Evolutionary conservation across 345 rosid genomes (phyloP).

Genomic region (Nephelium lappaceum): DNA sequence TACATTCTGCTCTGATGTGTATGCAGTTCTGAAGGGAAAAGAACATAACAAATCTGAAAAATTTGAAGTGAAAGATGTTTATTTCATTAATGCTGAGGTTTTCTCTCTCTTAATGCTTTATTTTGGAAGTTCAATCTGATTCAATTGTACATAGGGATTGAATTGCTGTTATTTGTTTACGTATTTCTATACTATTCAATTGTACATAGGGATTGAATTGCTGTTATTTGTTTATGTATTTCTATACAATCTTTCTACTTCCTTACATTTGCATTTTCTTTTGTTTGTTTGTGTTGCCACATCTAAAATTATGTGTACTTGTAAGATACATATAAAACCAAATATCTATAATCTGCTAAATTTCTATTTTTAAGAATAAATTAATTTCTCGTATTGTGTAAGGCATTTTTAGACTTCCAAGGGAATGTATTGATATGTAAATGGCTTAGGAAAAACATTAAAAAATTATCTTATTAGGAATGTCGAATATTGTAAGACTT

Average conservation of each 20-base stretch:
- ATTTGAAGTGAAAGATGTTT: slow-evolving; percentile 39
- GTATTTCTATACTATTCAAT: background rate
- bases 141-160: slow-evolving; percentile 3
- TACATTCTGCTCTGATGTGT: slow-evolving; percentile 28
- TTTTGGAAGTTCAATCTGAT: slow-evolving; percentile 3
- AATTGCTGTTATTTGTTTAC: background rate
- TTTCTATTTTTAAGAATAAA: background rate
- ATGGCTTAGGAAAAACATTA: too few species aligned
- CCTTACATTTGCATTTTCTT: background rate
- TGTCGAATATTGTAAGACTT: background rate
- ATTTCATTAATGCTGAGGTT: slow-evolving; percentile 44
- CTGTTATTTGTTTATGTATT: background rate
- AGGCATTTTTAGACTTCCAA: background rate
- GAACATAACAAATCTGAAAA: slow-evolving; percentile 20
- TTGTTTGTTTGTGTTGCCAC: background rate
- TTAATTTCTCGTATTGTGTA: too few species aligned
- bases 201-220: slow-evolving; percentile 5
- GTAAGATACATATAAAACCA: background rate
- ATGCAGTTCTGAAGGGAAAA: slow-evolving; percentile 32
- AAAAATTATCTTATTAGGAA: background rate
- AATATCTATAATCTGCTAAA: background rate
- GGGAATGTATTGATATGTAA: background rate
- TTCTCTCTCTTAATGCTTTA: slow-evolving; percentile 2
- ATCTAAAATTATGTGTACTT: background rate
- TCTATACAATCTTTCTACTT: background rate